A percentile compares a stretch with the other conserved stretches of the same genome.
Conservation (phyloP, 495 filamentous ascomycete genomes). For the Neurospora sp. region DNA sequence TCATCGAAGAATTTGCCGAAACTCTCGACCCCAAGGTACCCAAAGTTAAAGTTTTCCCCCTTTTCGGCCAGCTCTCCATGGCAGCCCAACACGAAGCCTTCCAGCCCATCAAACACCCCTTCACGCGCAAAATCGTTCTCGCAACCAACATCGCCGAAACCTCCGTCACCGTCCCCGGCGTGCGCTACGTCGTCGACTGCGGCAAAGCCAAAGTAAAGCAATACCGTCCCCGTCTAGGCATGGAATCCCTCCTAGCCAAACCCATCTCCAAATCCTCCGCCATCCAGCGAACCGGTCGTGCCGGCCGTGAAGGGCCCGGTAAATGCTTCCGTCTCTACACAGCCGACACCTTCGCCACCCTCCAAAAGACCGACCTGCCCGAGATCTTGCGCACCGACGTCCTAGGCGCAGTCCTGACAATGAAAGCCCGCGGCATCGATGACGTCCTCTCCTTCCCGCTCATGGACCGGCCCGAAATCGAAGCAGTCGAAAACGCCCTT, state of each 20-base stretch:
- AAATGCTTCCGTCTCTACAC: slow-evolving; percentile 90
- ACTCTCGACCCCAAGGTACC: slow-evolving; percentile 65
- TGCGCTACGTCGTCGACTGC: slow-evolving; percentile 83
- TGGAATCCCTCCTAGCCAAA: slow-evolving; percentile 86
- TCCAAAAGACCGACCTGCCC: slow-evolving; percentile 68
- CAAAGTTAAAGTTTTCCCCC: slow-evolving; percentile 44
- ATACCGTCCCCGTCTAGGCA: slow-evolving; percentile 70
- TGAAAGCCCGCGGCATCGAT: slow-evolving; percentile 85
- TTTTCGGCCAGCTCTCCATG: slow-evolving; percentile 47
- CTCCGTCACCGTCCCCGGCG: slow-evolving; percentile 89
- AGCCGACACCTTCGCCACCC: slow-evolving; percentile 56
- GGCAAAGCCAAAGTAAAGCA: slow-evolving; percentile 93
- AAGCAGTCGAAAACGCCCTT: slow-evolving; percentile 74
- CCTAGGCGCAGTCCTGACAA: slow-evolving; percentile 72
- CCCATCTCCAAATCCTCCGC: slow-evolving; percentile 89
- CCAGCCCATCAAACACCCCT: slow-evolving; percentile 54
- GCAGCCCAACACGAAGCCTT: slow-evolving; percentile 80
- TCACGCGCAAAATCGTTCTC: slow-evolving; percentile 80
- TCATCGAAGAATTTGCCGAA: slow-evolving; percentile 69
- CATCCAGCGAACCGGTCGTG: slow-evolving; percentile 84
- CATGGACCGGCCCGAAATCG: slow-evolving; percentile 67
- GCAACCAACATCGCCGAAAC: slow-evolving; percentile 98
- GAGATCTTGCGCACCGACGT: slow-evolving; percentile 90
- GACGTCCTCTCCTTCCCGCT: slow-evolving; percentile 79
- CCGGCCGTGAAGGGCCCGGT: slow-evolving; percentile 83